Conservation (phyloP, 1,139 yeast species). For the Debaryomyces sp. region DNA sequence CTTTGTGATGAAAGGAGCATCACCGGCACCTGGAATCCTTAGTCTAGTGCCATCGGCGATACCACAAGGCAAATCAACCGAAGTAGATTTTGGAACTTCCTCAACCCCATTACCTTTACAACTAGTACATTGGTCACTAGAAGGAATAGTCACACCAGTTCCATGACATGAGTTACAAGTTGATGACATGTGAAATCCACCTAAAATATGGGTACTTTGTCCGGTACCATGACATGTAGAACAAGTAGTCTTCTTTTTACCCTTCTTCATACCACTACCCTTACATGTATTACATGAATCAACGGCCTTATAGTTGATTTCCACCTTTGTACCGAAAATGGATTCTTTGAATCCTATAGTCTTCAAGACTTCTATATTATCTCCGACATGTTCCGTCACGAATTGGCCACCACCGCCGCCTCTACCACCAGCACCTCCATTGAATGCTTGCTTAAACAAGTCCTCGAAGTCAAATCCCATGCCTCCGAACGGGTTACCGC, state of each 20-base stretch:
- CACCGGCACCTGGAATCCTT: conserved; percentile 88
- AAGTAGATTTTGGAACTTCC: conserved; percentile 66
- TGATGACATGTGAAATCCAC: conserved; percentile 97
- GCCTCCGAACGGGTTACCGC: conserved; percentile 46
- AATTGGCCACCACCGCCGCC: conserved; percentile 43
- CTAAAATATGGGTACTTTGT: conserved; percentile 80
- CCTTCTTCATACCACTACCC: conserved; percentile 83
- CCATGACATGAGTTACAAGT: conserved; percentile 91
- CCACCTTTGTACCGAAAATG: conserved; percentile 72
- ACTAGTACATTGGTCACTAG: conserved; percentile 68
- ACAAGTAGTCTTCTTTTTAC: conserved; percentile 79
- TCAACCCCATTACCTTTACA: conserved; percentile 93
- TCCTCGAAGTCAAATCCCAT: conserved; percentile 80
- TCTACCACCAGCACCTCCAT: conserved; percentile 39
- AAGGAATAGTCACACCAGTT: conserved; percentile 75
- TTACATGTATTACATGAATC: conserved; percentile 79
- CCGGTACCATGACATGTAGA: conserved; percentile 93
- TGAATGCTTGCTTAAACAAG: conserved; percentile 76
- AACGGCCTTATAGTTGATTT: conserved; percentile 71
- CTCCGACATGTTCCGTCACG: conserved; percentile 84
- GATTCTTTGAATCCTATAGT: conserved; percentile 84
- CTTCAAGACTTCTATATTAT: conserved; percentile 80
- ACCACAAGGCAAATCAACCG: conserved; percentile 87
- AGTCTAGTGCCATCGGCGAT: conserved; percentile 83
- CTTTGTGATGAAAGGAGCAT: conserved; percentile 73